Conservation (phyloP, 768 basidiomycete species). For the Flagelloscypha sp. region DNA sequence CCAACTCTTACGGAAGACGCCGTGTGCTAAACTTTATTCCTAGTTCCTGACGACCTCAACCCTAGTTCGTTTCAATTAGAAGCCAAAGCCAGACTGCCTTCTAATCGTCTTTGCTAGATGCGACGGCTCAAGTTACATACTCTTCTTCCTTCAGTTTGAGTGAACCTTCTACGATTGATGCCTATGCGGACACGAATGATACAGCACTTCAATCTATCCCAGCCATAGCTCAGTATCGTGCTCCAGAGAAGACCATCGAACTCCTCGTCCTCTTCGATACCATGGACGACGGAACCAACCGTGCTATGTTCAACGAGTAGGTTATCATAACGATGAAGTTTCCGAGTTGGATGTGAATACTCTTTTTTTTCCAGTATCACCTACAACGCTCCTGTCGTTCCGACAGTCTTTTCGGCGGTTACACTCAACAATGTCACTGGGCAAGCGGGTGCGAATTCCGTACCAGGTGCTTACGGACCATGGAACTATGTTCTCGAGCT, state of each 20-base stretch:
- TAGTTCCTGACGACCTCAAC: constrained; percentile 58
- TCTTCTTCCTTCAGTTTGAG: constrained; percentile 39
- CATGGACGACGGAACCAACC: constrained; percentile 80
- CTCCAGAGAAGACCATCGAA: constrained; percentile 53
- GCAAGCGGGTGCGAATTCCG: constrained; percentile 62
- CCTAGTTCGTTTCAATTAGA: constrained; percentile 58
- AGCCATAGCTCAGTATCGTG: constrained; percentile 37
- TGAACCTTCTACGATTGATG: constrained; percentile 43
- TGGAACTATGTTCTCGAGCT: constrained; percentile 69
- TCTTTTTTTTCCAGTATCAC: no score
- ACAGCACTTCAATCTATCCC: constrained; percentile 56
- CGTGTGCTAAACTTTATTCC: no score
- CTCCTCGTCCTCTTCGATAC: constrained; percentile 78
- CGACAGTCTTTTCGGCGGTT: constrained; percentile 67
- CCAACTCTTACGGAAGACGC: no score
- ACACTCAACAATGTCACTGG: no score
- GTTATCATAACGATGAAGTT: no score
- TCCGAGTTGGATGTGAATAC: no score
- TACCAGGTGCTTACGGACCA: constrained; percentile 68
- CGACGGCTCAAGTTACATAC: constrained; percentile 83
- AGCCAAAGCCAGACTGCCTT: no score
- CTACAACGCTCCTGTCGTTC: constrained; percentile 63
- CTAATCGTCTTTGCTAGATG: constrained; percentile 35
- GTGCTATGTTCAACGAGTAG: constrained; percentile 65
- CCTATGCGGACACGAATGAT: constrained; percentile 61